Conservation (phyloP, 116 monocot species). For the Papilionanthe hybrid region DNA sequence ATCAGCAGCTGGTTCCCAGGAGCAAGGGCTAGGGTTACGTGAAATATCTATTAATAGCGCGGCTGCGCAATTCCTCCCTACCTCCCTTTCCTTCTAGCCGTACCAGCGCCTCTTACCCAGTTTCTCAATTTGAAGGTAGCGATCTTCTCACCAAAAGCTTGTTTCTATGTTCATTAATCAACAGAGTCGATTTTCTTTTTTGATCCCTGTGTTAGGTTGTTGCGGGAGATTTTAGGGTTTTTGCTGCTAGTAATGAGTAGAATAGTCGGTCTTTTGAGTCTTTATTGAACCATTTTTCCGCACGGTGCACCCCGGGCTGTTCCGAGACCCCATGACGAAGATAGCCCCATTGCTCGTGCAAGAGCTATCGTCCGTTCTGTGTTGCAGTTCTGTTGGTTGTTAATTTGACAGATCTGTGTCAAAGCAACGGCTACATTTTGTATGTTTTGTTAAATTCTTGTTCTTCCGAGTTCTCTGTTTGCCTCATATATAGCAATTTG, state of each 20-base stretch:
- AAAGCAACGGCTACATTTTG: conserved; percentile 18
- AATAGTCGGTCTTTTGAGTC: background rate
- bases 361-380: conserved; percentile 24
- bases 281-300: background rate
- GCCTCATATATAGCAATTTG: background rate
- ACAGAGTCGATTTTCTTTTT: background rate
- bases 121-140: background rate
- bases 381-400: conserved; percentile 22
- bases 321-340: conserved; percentile 11
- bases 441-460: background rate
- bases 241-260: background rate
- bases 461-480: background rate
- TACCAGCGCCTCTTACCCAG: background rate
- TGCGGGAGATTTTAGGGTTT: background rate
- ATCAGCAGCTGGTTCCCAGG: background rate
- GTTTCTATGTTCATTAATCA: background rate
- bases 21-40: background rate
- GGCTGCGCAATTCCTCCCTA: background rate
- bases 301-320: conserved; percentile 11
- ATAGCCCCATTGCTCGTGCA: conserved; percentile 38
- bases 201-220: background rate
- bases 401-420: conserved; percentile 27
- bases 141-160: background rate
- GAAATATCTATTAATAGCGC: background rate
- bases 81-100: background rate